Percentiles rank a stretch among this genome's conserved stretches.
Evolutionary conservation across 345 rosid genomes (phyloP).

Genomic region (Eutrema japonicum): DNA sequence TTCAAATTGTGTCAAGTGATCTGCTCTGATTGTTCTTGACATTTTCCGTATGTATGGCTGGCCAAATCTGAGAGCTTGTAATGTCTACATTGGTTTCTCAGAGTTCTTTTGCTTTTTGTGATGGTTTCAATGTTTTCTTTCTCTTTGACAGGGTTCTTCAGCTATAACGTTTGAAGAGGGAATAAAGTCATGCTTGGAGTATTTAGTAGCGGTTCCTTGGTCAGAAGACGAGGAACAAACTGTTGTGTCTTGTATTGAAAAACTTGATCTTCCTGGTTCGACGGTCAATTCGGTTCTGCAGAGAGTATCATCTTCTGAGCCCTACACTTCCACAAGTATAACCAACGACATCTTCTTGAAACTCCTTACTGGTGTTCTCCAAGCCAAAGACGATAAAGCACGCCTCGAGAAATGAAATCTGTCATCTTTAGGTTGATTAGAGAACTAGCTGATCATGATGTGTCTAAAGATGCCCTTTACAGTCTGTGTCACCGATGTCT

Average conservation of each 20-base stretch:
- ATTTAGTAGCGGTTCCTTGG: slow-evolving; percentile 81
- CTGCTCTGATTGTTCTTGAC: neutral
- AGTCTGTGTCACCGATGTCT: slow-evolving; percentile 71
- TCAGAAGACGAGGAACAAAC: slow-evolving; percentile 71
- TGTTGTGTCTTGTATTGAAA: slow-evolving; percentile 52
- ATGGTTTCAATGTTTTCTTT: neutral
- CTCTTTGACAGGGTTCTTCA: slow-evolving; percentile 58
- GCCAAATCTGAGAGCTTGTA: neutral
- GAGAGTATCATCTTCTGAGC: slow-evolving; percentile 51
- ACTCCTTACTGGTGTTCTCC: too few species aligned
- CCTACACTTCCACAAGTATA: too few species aligned
- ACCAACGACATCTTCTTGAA: too few species aligned
- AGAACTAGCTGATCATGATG: slow-evolving; percentile 44
- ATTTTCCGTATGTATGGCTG: neutral
- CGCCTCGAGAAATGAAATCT: too few species aligned
- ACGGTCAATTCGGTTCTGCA: slow-evolving; percentile 54
- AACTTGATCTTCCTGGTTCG: slow-evolving; percentile 56
- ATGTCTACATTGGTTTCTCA: neutral
- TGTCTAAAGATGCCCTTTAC: slow-evolving; percentile 65
- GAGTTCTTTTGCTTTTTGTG: neutral
- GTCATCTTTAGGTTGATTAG: too few species aligned
- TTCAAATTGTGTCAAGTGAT: neutral
- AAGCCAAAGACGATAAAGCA: too few species aligned
- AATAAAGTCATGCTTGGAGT: slow-evolving; percentile 64
- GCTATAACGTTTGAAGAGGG: slow-evolving; percentile 69